phyloP scores from a whole-genome alignment of 2,329 filamentous ascomycete species.

The Trichoderma breve region DNA sequence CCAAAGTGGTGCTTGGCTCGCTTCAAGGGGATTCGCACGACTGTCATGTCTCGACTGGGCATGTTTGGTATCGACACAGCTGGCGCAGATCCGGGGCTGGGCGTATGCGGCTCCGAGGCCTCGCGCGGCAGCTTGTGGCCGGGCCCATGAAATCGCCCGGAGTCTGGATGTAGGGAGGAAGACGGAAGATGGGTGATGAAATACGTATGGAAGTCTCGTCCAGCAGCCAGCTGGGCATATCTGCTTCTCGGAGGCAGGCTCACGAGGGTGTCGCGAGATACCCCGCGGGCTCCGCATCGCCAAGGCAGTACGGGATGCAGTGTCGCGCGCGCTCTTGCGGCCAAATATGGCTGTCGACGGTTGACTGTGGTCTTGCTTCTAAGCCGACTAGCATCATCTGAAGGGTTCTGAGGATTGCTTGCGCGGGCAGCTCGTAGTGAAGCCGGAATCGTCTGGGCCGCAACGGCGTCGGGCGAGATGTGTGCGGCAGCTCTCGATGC shows the following conservation, averaged over 20 bases:
- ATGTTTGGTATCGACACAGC: slow-evolving; percentile 60
- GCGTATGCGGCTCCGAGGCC: slow-evolving; percentile 75
- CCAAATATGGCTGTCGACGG: neutral
- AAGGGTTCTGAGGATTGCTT: neutral
- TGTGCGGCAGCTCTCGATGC: slow-evolving; percentile 24
- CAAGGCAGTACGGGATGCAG: slow-evolving; percentile 2
- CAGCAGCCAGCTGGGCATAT: slow-evolving; percentile 23
- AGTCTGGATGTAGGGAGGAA: slow-evolving; percentile 88
- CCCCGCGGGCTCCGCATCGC: slow-evolving; percentile 18
- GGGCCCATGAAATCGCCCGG: slow-evolving; percentile 58
- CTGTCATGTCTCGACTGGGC: slow-evolving; percentile 73
- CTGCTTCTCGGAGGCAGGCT: slow-evolving; percentile 2
- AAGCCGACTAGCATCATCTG: neutral
- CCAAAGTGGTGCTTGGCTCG: slow-evolving; percentile 97
- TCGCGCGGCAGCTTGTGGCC: slow-evolving; percentile 85
- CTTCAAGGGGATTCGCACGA: slow-evolving; percentile 89
- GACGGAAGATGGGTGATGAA: slow-evolving; percentile 96
- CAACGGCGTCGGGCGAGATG: slow-evolving; percentile 22
- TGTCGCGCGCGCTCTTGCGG: neutral
- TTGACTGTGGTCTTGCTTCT: neutral
- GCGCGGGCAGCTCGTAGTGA: slow-evolving; percentile 3
- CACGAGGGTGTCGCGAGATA: neutral
- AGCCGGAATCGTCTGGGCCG: slow-evolving; percentile 6
- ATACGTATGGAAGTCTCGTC: slow-evolving; percentile 81
- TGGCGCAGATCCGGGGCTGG: slow-evolving; percentile 52